Evolutionary conservation across 139 green algal genomes (phyloP).

Genomic region (Raphidocelis subcapitata): DNA sequence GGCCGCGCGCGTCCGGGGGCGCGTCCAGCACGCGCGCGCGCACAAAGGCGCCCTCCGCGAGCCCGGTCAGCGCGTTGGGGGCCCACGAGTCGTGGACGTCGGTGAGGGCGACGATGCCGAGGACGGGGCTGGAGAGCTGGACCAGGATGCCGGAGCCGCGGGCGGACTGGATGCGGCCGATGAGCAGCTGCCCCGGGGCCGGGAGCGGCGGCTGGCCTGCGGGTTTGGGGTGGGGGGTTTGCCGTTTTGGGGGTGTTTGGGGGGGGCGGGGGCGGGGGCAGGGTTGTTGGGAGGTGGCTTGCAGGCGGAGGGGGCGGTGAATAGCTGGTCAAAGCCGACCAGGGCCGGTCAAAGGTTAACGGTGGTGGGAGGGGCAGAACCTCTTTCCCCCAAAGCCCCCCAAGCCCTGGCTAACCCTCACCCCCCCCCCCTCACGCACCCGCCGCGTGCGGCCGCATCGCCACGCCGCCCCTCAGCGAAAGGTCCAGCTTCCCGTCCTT

Average conservation of each 20-base stretch:
- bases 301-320: background rate
- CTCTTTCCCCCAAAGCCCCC: no score
- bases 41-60: slow-evolving; percentile 57
- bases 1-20: background rate
- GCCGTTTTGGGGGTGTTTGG: no score
- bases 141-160: slow-evolving; percentile 62
- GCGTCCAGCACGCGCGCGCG: slow-evolving; percentile 39
- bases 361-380: no score
- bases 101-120: slow-evolving; percentile 64
- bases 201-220: background rate
- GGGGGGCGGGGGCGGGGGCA: no score
- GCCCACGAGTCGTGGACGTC: slow-evolving; percentile 79
- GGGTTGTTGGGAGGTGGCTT: no score
- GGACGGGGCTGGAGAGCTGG: slow-evolving; percentile 37
- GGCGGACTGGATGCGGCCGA: slow-evolving; percentile 37
- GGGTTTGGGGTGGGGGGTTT: no score
- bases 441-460: background rate
- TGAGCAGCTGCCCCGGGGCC: slow-evolving; percentile 36
- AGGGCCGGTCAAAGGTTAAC: no score
- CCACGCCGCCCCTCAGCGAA: slow-evolving; percentile 19
- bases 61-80: slow-evolving; percentile 54
- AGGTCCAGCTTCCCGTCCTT: slow-evolving; percentile 55
- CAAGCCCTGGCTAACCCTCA: no score
- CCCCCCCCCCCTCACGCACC: background rate
- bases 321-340: no score